Evolutionary conservation across 805 yeast genomes (phyloP), one percentile per base, ranked within the genome.

Genomic region (Pichia cabralensis): DNA sequence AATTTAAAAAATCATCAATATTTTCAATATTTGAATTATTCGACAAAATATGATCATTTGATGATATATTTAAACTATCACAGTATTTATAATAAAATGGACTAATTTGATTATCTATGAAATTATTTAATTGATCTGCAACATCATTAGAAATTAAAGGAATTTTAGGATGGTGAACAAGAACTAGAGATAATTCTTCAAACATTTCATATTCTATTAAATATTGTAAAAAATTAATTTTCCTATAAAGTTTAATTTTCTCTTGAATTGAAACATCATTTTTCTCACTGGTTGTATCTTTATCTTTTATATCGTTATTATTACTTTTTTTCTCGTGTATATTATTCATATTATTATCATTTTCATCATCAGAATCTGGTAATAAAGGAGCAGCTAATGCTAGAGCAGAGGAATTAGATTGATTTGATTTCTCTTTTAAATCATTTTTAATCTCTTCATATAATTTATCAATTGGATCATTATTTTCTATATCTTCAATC

Each of bases 361-460:
- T 57, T n/a, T 58, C 62, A 7, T 65, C 74, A 17, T 72, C 80
- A 14, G 73, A 82, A 23, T 80, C 89, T 25, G 73, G 76, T 4
- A 67, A 64, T 25, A 88, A 61, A 1, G 95, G 94, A 8, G 92
- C 92, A 6, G 96, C 95, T 45, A 86, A 53, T 0, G 96, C 92
- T 31, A 88, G 59, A 0, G 95, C 94, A 41, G 80, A 82, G 0
- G 83, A 79, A 17, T 72, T 67, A 0, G 88, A 79, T 41, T 64
- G 62, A 46, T 66, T 63, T 1, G 81, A 71, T 38, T 74, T 69
- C 10, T 72, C 72, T 12, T 76, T 75, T 37, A 66, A 45, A 36
- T 71, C 50, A 8, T 65, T 61, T 24, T 69, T 65, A 49, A 73
- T 69, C 4, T 52, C 49, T 1, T 56, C 57, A 25, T 74, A 67